phyloP scores from a whole-genome alignment of 202 grass and related monocot genomes.

The Elaeis oleifera region DNA sequence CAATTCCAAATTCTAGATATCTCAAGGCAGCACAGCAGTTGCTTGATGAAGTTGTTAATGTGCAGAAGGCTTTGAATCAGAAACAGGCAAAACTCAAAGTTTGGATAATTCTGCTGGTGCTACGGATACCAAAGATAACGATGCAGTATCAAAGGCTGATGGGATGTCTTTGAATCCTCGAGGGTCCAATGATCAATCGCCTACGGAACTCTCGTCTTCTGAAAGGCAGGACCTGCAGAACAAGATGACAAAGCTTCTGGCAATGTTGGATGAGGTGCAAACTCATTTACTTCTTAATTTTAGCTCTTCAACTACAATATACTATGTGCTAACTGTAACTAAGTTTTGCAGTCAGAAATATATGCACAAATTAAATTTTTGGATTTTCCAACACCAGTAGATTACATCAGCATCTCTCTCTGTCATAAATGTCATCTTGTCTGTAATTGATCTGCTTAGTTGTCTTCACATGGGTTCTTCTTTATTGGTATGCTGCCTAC shows the following conservation, averaged over 20 bases:
- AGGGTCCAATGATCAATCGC: conserved; percentile 36
- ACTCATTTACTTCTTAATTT: too few relatives aligned
- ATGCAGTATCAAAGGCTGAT: conserved; percentile 41
- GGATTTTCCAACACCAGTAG: too few relatives aligned
- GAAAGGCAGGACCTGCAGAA: conserved; percentile 92
- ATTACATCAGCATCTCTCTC: too few relatives aligned
- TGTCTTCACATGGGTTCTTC: too few relatives aligned
- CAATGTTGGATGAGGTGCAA: conserved; percentile 72
- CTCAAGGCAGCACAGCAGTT: conserved; percentile 66
- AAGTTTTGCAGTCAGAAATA: too few relatives aligned
- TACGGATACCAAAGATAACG: conserved; percentile 35
- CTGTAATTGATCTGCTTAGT: too few relatives aligned
- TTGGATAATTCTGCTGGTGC: conserved; percentile 31
- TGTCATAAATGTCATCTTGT: too few relatives aligned
- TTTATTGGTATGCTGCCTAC: too few relatives aligned
- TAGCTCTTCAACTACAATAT: too few relatives aligned
- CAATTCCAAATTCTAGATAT: conserved; percentile 65
- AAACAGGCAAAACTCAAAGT: conserved; percentile 44
- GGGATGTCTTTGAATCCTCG: conserved; percentile 25
- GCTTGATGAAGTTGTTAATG: conserved; percentile 71
- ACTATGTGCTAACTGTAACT: too few relatives aligned
- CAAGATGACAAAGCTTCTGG: conserved; percentile 77
- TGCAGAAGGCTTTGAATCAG: conserved; percentile 53
- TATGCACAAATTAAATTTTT: too few relatives aligned
- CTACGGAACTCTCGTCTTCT: conserved; percentile 50